Base-by-base conservation (phyloP, 2,329 filamentous ascomycete species). In the Colletotrichum gigasporum region DNA sequence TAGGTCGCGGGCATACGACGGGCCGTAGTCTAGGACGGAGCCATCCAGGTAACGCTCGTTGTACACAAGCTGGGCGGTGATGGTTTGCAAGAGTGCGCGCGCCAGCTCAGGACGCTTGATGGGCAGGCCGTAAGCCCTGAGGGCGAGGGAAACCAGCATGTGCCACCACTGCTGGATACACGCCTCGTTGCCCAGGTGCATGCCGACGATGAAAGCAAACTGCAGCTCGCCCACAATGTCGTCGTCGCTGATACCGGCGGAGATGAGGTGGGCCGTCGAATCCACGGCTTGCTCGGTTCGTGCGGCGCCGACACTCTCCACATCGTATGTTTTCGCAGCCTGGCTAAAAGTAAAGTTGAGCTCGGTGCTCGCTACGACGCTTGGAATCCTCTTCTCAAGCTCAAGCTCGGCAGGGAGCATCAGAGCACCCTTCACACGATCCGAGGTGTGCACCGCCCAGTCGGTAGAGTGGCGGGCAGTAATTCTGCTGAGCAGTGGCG, bases 151-250 rank as follows among this genome's bases (percentile, higher is more conserved):
- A 37, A 84, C 78, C 3, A 83, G 72, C 65, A 87, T 80, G 69
- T 87, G 80, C 78, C 82, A 86, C 87, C 87, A 90, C 66, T 90
- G 87, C 65, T 88, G 85, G 42, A 88, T 77, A 68, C 87, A 90
- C 8, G 85, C 79, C 41, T 84, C 76, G 71, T 88, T 90, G 39
- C 84, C 83, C 1, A 90, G 80, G 57, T 86, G 80, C 71, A 84
- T 81, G 35, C 87, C 87, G 0, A 83, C 83, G 4, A 90, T 69
- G 69, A 85, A 90, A 41, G 82, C 81, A 71, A 90, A 85, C 68
- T 90, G 87, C 2, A 90, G 72, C 70, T 90, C 87, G 47, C 86
- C 87, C 5, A 87, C 72, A 24, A 90, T 73, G 56, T 86, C 82
- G 2, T 77, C 75, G 30, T 78, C 77, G 1, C 60, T 64, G 9